Evolutionary conservation across 345 rosid genomes (phyloP).

Genomic region (Trapa incisa): DNA sequence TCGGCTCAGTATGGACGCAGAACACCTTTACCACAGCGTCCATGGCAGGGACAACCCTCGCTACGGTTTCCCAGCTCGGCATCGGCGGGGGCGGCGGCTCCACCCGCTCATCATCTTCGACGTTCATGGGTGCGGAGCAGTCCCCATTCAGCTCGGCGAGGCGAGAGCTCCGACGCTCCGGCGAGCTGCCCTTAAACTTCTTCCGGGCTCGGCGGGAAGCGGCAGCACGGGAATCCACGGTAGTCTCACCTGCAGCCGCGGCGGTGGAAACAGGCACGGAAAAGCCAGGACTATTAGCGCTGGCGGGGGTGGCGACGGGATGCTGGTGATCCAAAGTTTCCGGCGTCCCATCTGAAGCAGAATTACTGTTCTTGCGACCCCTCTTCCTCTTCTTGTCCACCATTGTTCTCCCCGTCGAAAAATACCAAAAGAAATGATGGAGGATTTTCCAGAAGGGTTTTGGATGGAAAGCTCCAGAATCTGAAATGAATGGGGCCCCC

Average conservation of each 20-base stretch:
- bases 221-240: constrained; percentile 20
- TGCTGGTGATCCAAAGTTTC: constrained; percentile 18
- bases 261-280: constrained; percentile 16
- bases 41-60: constrained; percentile 66
- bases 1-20: constrained; percentile 87
- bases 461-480: neutral
- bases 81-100: constrained; percentile 19
- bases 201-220: constrained; percentile 34
- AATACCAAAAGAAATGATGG: neutral
- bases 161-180: constrained; percentile 25
- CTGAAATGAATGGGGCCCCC: no score
- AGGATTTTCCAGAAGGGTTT: neutral
- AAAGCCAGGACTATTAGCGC: constrained; percentile 12
- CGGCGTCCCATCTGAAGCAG: constrained; percentile 18
- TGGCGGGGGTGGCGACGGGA: constrained; percentile 11
- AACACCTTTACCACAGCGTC: constrained; percentile 90
- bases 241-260: constrained; percentile 39
- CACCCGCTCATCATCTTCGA: constrained; percentile 12
- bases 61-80: constrained; percentile 58
- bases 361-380: constrained; percentile 22
- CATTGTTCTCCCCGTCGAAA: neutral
- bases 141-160: constrained; percentile 30
- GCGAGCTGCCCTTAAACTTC: constrained; percentile 18
- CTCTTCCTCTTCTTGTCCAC: constrained; percentile 30
- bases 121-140: constrained; percentile 13